Evolutionary conservation across 805 yeast genomes (phyloP), one percentile per base, ranked within the genome.

Genomic region (Naumovozyma dairenensis): DNA sequence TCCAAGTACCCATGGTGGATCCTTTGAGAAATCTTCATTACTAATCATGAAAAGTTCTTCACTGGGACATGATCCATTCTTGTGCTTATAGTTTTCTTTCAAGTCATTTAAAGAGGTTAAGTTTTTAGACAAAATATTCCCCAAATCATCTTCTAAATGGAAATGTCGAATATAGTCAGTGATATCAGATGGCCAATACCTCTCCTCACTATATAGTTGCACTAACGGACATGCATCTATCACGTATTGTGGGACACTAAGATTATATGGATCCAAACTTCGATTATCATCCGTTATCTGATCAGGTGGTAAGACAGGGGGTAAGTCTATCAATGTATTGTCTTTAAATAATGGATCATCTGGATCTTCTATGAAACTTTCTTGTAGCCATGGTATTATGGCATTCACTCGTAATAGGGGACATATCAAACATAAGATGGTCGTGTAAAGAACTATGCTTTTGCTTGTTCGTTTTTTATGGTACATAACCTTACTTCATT

Each of bases 1-100:
- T 0, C 96, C 96, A 0, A 94, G 79, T 34, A 89, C 67, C 94
- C 94, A 89, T 15, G 75, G 79, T 0, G 96, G 95, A 40, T 74
- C 73, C 12, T 48, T 55, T 35, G 69, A 74, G 54, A 86, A 87
- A 49, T 86, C 93, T 16, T 71, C 67, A 37, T 72, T 60, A 12
- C 92, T 66, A 1, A 85, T 75, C 59, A 89, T 43, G 47, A 59
- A 86, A 1, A 80, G 54, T 9, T 61, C 55, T 2, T 52, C 49
- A 10, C 47, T 60, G 30, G 38, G 52, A 33, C 44, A 49, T 46
- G 24, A 31, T 6, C 47, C 48, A 12, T 24, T 24, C 13, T 24
- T 24, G 22, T 7, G 7, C 26, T 14, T n/a, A n/a, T n/a, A n/a
- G n/a, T n/a, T 18, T 38, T 38, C 8, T 27, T 14, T 5, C 10